Evolutionary conservation across 1,284 basidiomycete genomes (phyloP).

Genomic region (Moniliella sp.): DNA sequence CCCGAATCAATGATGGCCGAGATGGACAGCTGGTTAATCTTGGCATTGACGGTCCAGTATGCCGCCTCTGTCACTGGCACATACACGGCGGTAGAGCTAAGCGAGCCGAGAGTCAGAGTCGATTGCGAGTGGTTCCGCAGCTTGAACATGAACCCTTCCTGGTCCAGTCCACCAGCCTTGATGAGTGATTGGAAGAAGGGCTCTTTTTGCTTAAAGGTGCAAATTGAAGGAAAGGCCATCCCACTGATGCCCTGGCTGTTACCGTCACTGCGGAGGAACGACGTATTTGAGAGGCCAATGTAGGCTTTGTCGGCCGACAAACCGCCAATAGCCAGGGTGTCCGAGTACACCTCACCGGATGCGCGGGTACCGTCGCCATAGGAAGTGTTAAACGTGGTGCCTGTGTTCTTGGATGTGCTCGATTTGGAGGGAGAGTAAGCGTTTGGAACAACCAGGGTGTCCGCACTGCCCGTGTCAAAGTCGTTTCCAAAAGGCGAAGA

Average conservation of each 20-base stretch:
- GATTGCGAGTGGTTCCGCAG: not conserved
- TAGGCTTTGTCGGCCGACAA: not conserved
- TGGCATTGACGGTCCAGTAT: constrained; percentile 27
- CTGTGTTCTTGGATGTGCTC: not conserved
- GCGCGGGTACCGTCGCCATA: constrained; percentile 2
- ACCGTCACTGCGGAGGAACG: not conserved
- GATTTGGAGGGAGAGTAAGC: not conserved
- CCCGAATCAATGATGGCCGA: constrained; percentile 41
- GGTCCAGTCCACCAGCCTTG: not conserved
- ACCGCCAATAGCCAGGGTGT: constrained; percentile 1
- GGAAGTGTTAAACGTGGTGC: not conserved
- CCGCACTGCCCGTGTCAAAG: not conserved
- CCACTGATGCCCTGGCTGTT: constrained; percentile 1
- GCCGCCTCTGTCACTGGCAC: not conserved
- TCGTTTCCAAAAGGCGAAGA: too few relatives aligned
- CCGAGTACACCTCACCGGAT: constrained; percentile 1
- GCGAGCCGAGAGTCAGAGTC: constrained; percentile 32
- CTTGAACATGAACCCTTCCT: not conserved
- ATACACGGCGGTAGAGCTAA: constrained; percentile 13
- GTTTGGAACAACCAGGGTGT: not conserved
- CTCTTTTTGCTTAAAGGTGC: not conserved
- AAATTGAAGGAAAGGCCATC: not conserved
- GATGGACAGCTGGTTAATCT: constrained; percentile 15
- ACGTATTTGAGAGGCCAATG: not conserved
- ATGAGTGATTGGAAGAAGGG: constrained; percentile 1